A percentile compares a stretch with the other conserved stretches of the same genome.
These are phyloP conservation scores for Dothideomycetes sp. DNA, from an alignment of 2,329 filamentous ascomycete genomes.

Conservation along the genomic window DNA sequence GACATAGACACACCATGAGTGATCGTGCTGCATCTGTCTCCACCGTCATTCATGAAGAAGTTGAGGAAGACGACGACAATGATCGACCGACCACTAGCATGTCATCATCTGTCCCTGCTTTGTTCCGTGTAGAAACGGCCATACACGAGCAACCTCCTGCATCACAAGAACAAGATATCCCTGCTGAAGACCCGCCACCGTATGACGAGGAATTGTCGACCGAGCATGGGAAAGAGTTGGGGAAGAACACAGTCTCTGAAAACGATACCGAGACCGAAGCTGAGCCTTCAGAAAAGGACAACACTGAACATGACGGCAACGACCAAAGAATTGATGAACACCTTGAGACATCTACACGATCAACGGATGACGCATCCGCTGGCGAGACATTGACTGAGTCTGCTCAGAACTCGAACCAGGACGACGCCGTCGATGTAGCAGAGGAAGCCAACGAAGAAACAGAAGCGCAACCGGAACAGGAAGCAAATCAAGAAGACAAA, in stretches of 20 bases:
- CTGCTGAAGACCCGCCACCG: slow-evolving; percentile 5
- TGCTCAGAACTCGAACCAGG: too few relatives aligned
- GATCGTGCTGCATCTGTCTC: slow-evolving; percentile 63
- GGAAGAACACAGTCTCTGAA: neutral
- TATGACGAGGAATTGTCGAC: slow-evolving; percentile 21
- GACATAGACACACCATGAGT: slow-evolving; percentile 75
- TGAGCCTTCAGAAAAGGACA: neutral
- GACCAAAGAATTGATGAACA: too few relatives aligned
- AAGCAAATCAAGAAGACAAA: too few relatives aligned
- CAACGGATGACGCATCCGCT: too few relatives aligned
- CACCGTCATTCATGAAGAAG: slow-evolving; percentile 74
- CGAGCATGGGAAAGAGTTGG: slow-evolving; percentile 16
- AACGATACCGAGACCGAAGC: slow-evolving; percentile 1
- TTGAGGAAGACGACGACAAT: slow-evolving; percentile 51
- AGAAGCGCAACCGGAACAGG: too few relatives aligned
- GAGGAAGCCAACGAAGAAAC: too few relatives aligned
- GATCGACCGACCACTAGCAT: slow-evolving; percentile 1
- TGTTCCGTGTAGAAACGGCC: slow-evolving; percentile 7
- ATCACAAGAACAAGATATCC: slow-evolving; percentile 1
- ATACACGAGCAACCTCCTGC: neutral
- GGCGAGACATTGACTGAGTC: too few relatives aligned
- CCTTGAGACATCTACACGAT: too few relatives aligned
- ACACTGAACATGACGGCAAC: too few relatives aligned
- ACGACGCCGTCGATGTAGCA: too few relatives aligned
- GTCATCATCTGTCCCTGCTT: neutral